A percentile compares a stretch with the other conserved stretches of the same genome.
phyloP scores from a whole-genome alignment of 1,284 basidiomycete species.

The Pseudozyma thailandica region DNA sequence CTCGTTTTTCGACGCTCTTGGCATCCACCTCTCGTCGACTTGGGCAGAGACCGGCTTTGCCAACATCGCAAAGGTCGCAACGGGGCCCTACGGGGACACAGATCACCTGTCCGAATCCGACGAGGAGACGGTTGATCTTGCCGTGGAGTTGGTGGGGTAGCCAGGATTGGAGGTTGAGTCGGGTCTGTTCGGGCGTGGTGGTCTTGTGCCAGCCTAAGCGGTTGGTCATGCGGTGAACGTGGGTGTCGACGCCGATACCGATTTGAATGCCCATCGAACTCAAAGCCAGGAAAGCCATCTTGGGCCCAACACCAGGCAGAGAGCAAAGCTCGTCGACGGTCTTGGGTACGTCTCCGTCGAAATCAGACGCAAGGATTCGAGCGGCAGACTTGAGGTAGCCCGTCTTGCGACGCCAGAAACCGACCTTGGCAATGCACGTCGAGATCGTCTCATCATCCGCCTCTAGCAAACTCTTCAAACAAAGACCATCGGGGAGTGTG shows the following conservation, averaged over 20 bases:
- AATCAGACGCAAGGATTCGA: constrained; percentile 42
- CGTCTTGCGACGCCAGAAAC: constrained; percentile 91
- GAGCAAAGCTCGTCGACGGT: constrained; percentile 60
- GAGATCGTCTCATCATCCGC: constrained; percentile 77
- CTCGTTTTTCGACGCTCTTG: constrained; percentile 44
- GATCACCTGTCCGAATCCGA: constrained; percentile 76
- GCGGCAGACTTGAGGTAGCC: constrained; percentile 65
- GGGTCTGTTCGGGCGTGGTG: constrained; percentile 85
- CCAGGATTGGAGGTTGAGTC: constrained; percentile 63
- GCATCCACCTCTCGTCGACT: constrained; percentile 49
- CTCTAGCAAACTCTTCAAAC: constrained; percentile 77
- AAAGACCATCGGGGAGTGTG: constrained; percentile 80
- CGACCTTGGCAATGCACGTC: constrained; percentile 84
- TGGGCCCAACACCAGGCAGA: constrained; percentile 67
- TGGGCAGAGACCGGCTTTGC: constrained; percentile 50
- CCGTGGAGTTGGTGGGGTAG: constrained; percentile 55
- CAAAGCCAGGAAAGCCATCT: constrained; percentile 72
- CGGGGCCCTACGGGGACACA: constrained; percentile 84
- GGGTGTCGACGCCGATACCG: constrained; percentile 96
- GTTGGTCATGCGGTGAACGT: constrained; percentile 94
- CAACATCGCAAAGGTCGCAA: constrained; percentile 73
- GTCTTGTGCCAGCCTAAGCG: constrained; percentile 91
- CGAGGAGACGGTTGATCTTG: constrained; percentile 62
- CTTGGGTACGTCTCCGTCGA: constrained; percentile 55
- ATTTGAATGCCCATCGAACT: constrained; percentile 87